These are phyloP conservation scores for Claviceps lovelessii DNA, from an alignment of 2,329 filamentous ascomycete genomes.

Conservation along the genomic window DNA sequence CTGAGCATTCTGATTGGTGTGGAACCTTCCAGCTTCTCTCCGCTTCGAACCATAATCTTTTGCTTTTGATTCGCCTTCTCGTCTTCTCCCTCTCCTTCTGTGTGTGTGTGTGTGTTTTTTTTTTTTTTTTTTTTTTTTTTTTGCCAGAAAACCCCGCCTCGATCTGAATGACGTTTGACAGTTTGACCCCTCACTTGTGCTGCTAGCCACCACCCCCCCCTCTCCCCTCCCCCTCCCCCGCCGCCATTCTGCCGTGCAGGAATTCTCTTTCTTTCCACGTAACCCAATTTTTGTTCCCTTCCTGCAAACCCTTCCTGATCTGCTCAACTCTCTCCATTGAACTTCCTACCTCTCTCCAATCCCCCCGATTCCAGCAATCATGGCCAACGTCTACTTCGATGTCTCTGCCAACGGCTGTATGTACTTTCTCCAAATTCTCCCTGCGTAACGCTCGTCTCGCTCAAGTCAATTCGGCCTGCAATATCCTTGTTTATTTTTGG, in stretches of 20 bases:
- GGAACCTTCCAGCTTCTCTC: not conserved
- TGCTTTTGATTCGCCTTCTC: not conserved
- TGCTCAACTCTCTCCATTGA: not conserved
- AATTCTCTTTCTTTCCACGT: not conserved
- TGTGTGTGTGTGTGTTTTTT: too few relatives aligned
- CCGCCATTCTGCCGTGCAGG: not conserved
- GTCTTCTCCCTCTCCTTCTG: too few relatives aligned
- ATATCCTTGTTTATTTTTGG: too few relatives aligned
- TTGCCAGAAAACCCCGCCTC: not conserved
- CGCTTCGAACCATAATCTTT: not conserved
- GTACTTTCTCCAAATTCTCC: not conserved
- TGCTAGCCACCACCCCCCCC: not conserved
- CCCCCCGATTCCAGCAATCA: not conserved
- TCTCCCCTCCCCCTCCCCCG: not conserved
- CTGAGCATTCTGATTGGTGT: slow-evolving; percentile 1
- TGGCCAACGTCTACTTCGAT: slow-evolving; percentile 8
- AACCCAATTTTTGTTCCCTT: not conserved
- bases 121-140: not conserved
- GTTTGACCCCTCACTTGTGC: slow-evolving; percentile 3
- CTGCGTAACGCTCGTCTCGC: too few relatives aligned
- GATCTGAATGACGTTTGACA: slow-evolving; percentile 5
- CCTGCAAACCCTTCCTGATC: not conserved
- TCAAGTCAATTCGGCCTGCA: not conserved
- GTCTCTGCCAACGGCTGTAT: slow-evolving; percentile 7
- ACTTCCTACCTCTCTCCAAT: not conserved